Percentiles rank a stretch among this genome's conserved stretches.
Evolutionary conservation across 2,329 filamentous ascomycete species (phyloP).

Genomic region (Diaporthe helianthi): DNA sequence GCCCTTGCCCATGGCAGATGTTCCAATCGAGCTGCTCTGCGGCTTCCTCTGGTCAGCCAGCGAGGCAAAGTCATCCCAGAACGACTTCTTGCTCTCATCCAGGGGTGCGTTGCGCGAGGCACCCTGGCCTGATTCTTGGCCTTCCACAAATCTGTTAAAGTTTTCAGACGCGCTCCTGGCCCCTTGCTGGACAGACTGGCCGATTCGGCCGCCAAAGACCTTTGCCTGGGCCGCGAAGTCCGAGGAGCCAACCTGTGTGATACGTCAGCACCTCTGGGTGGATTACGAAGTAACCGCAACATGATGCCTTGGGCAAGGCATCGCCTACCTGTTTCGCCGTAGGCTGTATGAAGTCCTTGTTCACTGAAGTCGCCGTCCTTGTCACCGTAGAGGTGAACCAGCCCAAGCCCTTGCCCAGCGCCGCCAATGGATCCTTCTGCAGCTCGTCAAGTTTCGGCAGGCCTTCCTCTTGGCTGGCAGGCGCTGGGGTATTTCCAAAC

Average conservation of each 20-base stretch:
- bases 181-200: slow-evolving; percentile 70
- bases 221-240: slow-evolving; percentile 76
- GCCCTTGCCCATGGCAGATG: slow-evolving; percentile 65
- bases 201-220: slow-evolving; percentile 69
- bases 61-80: slow-evolving; percentile 90
- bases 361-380: slow-evolving; percentile 90
- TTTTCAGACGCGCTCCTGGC: slow-evolving; percentile 78
- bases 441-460: slow-evolving; percentile 83
- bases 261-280: slow-evolving; percentile 9
- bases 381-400: slow-evolving; percentile 90
- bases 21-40: slow-evolving; percentile 61
- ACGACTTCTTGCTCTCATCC: slow-evolving; percentile 76
- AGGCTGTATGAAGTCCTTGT: slow-evolving; percentile 90
- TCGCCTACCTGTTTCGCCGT: slow-evolving; percentile 80
- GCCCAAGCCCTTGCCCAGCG: slow-evolving; percentile 89
- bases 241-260: slow-evolving; percentile 74
- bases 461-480: slow-evolving; percentile 48
- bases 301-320: neutral
- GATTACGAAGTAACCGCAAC: neutral
- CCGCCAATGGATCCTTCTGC: slow-evolving; percentile 87
- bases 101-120: slow-evolving; percentile 46
- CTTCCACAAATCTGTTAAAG: slow-evolving; percentile 89
- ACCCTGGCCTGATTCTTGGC: slow-evolving; percentile 44
- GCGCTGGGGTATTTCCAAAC: slow-evolving; percentile 80
- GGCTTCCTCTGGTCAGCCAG: slow-evolving; percentile 62